A percentile compares a stretch with the other conserved stretches of the same genome.
phyloP scores from a whole-genome alignment of 1,284 basidiomycete genomes.

The Cryptococcus deneoformans region DNA sequence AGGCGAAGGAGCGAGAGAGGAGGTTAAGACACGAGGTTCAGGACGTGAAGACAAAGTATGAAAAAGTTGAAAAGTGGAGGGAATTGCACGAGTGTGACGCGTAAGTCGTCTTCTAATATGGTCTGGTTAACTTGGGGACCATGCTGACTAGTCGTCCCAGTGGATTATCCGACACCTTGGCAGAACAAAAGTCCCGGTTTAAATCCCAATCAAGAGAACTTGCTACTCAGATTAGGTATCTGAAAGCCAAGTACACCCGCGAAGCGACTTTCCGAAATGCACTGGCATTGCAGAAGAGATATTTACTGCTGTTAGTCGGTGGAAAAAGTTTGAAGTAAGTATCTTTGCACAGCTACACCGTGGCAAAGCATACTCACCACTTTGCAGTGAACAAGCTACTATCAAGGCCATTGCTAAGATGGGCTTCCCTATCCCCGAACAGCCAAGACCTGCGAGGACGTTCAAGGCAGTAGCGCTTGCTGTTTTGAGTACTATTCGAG shows the following conservation, averaged over 20 bases:
- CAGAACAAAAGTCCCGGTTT: constrained; percentile 30
- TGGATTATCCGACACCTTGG: constrained; percentile 11
- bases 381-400: constrained; percentile 56
- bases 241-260: constrained; percentile 86
- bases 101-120: constrained; percentile 14
- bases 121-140: not conserved
- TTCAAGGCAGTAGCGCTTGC: constrained; percentile 62
- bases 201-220: constrained; percentile 36
- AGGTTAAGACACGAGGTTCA: constrained; percentile 15
- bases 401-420: constrained; percentile 72
- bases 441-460: constrained; percentile 50
- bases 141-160: constrained; percentile 6
- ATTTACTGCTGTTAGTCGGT: constrained; percentile 52
- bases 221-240: constrained; percentile 68
- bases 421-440: constrained; percentile 58
- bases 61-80: constrained; percentile 16
- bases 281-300: constrained; percentile 82
- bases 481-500: constrained; percentile 64
- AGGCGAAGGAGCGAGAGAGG: constrained; percentile 15
- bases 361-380: not conserved
- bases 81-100: constrained; percentile 12
- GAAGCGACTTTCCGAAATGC: constrained; percentile 79
- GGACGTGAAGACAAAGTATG: constrained; percentile 9
- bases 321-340: constrained; percentile 66
- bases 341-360: not conserved